Conservation (phyloP, 331 rosid genomes). For the Saraca asoca region DNA sequence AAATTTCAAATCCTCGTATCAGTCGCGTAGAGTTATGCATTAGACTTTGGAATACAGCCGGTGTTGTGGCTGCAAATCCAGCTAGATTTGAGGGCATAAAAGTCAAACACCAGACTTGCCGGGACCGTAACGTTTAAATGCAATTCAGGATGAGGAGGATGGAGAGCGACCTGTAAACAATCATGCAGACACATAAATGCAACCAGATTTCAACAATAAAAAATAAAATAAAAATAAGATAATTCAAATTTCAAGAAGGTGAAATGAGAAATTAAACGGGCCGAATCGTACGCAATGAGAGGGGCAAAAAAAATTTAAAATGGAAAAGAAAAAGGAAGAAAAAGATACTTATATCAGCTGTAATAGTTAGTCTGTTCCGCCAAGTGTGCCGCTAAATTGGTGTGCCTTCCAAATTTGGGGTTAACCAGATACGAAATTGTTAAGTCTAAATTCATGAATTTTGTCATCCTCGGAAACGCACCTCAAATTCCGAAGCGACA, state of each 20-base stretch:
- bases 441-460: neutral
- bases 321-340: neutral
- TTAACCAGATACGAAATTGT: conserved; percentile 17
- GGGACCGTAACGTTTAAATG: conserved; percentile 67
- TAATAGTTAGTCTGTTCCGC: conserved; percentile 32
- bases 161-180: conserved; percentile 49
- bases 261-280: neutral
- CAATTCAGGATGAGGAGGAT: conserved; percentile 22
- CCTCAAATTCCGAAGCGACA: neutral
- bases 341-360: neutral
- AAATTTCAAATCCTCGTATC: too few species aligned
- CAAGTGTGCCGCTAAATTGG: conserved; percentile 36
- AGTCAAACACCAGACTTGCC: conserved; percentile 26
- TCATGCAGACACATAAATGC: conserved; percentile 46
- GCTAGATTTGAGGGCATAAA: conserved; percentile 20
- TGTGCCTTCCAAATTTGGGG: conserved; percentile 32
- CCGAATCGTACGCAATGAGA: too few species aligned
- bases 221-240: neutral
- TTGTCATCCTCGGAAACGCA: neutral
- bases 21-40: too few species aligned
- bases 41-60: neutral
- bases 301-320: too few species aligned
- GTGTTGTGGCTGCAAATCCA: conserved; percentile 22
- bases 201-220: neutral
- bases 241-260: neutral